Evolutionary conservation across 345 rosid species (phyloP).

Genomic region (Excoecaria cochinchinensis): DNA sequence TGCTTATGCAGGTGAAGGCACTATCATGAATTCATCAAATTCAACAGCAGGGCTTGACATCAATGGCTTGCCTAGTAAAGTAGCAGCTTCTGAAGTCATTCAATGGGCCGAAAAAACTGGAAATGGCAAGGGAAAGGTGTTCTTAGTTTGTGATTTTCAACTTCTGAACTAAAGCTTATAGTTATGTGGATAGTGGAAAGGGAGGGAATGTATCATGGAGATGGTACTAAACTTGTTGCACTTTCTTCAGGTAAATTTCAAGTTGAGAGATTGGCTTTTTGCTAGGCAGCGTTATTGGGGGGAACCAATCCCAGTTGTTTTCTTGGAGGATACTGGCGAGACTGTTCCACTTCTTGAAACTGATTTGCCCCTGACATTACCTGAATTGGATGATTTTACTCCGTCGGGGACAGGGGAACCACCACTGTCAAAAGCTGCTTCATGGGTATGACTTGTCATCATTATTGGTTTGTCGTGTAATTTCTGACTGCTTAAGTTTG

Average conservation of each 20-base stretch:
- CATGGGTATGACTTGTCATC: slow-evolving; percentile 58
- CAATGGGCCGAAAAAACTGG: slow-evolving; percentile 82
- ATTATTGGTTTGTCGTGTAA: background rate
- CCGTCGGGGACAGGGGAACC: slow-evolving; percentile 95
- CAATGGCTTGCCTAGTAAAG: slow-evolving; percentile 62
- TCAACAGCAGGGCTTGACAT: slow-evolving; percentile 63
- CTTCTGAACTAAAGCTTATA: background rate
- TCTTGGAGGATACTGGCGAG: slow-evolving; percentile 66
- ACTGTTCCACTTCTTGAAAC: slow-evolving; percentile 63
- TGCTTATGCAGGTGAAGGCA: slow-evolving; percentile 69
- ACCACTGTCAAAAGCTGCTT: slow-evolving; percentile 74
- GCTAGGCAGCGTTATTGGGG: slow-evolving; percentile 99
- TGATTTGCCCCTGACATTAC: slow-evolving; percentile 80
- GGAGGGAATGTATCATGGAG: slow-evolving; percentile 4
- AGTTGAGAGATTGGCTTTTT: slow-evolving; percentile 97
- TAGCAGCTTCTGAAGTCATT: slow-evolving; percentile 63
- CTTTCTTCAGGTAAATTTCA: slow-evolving; percentile 70
- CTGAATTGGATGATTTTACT: slow-evolving; percentile 89
- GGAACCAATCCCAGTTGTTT: slow-evolving; percentile 88
- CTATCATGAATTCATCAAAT: slow-evolving; percentile 61
- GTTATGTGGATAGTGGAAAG: slow-evolving; percentile 1
- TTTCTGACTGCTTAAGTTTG: no score
- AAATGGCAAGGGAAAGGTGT: slow-evolving; percentile 87
- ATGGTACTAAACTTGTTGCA: background rate
- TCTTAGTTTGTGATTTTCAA: background rate